Base-by-base conservation (phyloP, 495 filamentous ascomycete genomes). In the Pseudoneurospora amorphoporcata region DNA sequence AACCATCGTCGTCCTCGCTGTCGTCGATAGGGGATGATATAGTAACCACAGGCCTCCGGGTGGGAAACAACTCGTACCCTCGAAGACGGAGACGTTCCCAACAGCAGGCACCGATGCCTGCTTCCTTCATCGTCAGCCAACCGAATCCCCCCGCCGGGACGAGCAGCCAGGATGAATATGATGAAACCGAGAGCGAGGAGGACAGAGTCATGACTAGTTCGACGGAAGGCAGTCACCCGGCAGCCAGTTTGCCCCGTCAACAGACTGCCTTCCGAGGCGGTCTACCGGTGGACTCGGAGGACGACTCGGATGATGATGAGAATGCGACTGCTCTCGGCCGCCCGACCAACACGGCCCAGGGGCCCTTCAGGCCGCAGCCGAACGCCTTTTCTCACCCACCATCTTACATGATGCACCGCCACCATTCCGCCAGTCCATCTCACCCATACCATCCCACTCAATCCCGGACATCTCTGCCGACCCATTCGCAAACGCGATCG, bases 141-240 rank as follows among this genome's bases (percentile, higher is more conserved):
- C 70, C 85, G 69, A 79, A 83, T 40, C 83, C 83, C 40, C 82
- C 85, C 5, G 85, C 87, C 68, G 87, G 87, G 35, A 89, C 79
- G 38, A 97, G 94, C 79, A 97, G 94, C 73, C 93, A 95, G 78
- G 93, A 95, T 75, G 93, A 95, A 84, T 94, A 95, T 75, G 91
- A 93, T 9, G 81, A 83, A 68, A 77, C 77, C 1, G 80, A 81
- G 73, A 82, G 81, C 75, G 80, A 82, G 38, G 92, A 93, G 23
- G 94, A 97, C 76, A 87, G 87, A 37, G 87, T 94, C 39, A 87
- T 97, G 83, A 92, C 90, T 35, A 95, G 93, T 76, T 97, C 94
- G 5, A 93, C 90, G 70, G 94, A 97, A 81, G 90, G 90, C 39
- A 81, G 94, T 41, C 81, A 83, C 68, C 80, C 80, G 4, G 72